Evolutionary conservation across 176 grass and related monocot species (phyloP).

Genomic region (Poa pratensis): DNA sequence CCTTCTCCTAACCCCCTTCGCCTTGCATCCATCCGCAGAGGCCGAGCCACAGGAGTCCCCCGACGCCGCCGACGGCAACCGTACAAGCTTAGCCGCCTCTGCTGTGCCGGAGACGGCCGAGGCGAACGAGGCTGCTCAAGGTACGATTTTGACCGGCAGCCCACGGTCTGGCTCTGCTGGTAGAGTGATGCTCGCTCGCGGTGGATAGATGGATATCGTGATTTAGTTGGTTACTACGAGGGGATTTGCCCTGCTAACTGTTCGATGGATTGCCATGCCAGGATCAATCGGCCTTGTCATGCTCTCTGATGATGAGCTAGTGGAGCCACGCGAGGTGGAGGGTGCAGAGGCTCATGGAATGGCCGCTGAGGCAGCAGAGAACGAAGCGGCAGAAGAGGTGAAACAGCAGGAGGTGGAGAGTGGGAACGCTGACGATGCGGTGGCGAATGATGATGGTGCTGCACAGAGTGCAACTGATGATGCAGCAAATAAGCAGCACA

Average conservation of each 20-base stretch:
- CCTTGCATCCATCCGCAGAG: background rate
- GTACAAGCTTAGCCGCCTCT: too few species aligned
- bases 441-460: background rate
- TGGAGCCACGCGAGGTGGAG: background rate
- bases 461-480: conserved; percentile 28
- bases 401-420: conserved; percentile 24
- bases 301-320: background rate
- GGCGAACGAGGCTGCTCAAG: conserved; percentile 9
- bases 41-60: background rate
- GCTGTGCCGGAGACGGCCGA: background rate
- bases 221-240: background rate
- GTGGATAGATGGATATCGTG: too few species aligned
- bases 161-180: background rate
- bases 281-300: background rate
- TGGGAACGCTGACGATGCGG: background rate
- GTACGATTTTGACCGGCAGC: background rate
- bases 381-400: background rate
- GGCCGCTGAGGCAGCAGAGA: background rate
- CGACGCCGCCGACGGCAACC: background rate
- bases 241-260: background rate
- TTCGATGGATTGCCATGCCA: conserved; percentile 24
- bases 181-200: background rate
- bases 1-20: background rate
- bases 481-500: background rate
- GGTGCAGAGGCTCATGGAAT: background rate